These are phyloP conservation scores for Pseudomassariella vexata DNA, from an alignment of 2,329 filamentous ascomycete genomes.

Conservation along the genomic window DNA sequence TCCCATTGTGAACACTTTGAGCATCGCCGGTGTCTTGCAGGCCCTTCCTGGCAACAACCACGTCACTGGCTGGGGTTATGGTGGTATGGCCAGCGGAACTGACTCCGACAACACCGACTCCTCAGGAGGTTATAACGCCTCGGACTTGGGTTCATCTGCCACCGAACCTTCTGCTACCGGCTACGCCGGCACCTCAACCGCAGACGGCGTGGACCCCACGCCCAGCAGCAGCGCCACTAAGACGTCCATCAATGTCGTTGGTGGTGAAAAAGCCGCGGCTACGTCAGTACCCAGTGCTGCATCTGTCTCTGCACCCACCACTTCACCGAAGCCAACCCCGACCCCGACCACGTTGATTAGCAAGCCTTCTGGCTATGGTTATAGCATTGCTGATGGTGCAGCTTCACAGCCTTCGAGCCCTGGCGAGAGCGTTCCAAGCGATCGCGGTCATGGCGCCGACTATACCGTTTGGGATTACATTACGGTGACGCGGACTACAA, in stretches of 20 bases:
- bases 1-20: slow-evolving; percentile 36
- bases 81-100: not conserved
- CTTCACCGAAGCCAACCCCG: too few species aligned
- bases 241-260: not conserved
- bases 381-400: not conserved
- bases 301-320: too few species aligned
- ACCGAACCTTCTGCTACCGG: too few species aligned
- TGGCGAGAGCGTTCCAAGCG: not conserved
- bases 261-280: too few species aligned
- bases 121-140: too few species aligned
- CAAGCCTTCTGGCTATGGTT: too few species aligned
- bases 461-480: slow-evolving; percentile 4
- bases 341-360: too few species aligned
- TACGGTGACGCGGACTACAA: slow-evolving; percentile 4
- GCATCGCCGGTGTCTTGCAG: slow-evolving; percentile 25
- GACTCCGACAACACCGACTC: not conserved
- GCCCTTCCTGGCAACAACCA: slow-evolving; percentile 51
- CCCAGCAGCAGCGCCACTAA: not conserved
- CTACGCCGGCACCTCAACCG: too few species aligned
- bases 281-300: too few species aligned
- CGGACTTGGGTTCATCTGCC: too few species aligned
- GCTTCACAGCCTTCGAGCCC: too few species aligned
- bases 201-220: not conserved
- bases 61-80: slow-evolving; percentile 39
- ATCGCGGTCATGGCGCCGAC: not conserved